Evolutionary conservation across 1,284 basidiomycete species (phyloP).

Genomic region (Erythrobasidium hasegawianum): DNA sequence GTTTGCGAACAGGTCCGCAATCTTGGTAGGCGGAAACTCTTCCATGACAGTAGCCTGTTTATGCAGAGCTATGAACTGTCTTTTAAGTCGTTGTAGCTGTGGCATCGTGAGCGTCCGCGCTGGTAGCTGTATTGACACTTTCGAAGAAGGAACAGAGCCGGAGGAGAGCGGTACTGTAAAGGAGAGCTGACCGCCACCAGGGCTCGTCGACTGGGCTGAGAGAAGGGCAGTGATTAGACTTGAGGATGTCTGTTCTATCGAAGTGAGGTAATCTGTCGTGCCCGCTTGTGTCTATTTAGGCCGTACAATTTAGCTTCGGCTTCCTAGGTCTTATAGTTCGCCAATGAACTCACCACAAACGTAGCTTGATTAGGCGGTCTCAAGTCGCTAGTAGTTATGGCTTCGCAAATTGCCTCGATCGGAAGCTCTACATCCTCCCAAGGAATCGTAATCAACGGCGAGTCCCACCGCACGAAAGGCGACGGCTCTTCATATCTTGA

Average conservation of each 20-base stretch:
- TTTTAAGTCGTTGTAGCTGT: slow-evolving; percentile 77
- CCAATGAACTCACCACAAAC: slow-evolving; percentile 56
- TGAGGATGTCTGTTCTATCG: slow-evolving; percentile 45
- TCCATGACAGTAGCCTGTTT: slow-evolving; percentile 75
- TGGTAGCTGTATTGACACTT: slow-evolving; percentile 59
- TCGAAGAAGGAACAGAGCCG: slow-evolving; percentile 43
- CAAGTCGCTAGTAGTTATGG: slow-evolving; percentile 69
- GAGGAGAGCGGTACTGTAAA: slow-evolving; percentile 35
- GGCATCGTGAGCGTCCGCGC: slow-evolving; percentile 68
- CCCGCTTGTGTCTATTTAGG: slow-evolving; percentile 43
- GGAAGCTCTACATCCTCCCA: slow-evolving; percentile 71
- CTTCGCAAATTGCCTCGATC: slow-evolving; percentile 70
- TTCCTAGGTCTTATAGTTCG: no score
- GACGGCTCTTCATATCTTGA: slow-evolving; percentile 92
- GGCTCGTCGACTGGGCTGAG: slow-evolving; percentile 36
- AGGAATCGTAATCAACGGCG: slow-evolving; percentile 79
- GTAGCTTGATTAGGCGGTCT: slow-evolving; percentile 84
- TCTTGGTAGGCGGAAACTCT: slow-evolving; percentile 69
- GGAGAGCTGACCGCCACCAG: slow-evolving; percentile 23
- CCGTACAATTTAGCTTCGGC: no score
- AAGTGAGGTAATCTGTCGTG: slow-evolving; percentile 50
- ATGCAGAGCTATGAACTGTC: slow-evolving; percentile 80
- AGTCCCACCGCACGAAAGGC: slow-evolving; percentile 95
- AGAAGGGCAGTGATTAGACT: slow-evolving; percentile 43
- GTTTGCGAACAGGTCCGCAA: slow-evolving; percentile 67